phyloP scores from a whole-genome alignment of 1,139 yeast species.

The Geotrichum candidum region DNA sequence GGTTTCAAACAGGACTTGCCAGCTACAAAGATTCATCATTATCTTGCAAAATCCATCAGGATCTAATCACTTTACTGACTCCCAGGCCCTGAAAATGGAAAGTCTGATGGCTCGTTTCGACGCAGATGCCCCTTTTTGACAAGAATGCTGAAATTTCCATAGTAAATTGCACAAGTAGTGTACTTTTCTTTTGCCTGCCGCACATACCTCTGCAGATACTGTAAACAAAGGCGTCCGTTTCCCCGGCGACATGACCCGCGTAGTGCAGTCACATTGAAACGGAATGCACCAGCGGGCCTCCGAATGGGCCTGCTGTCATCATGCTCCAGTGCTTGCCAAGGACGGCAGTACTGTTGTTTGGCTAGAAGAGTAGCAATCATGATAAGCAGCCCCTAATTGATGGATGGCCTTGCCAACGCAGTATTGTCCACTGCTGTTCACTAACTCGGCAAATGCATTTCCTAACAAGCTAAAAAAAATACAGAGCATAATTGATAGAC shows the following conservation, averaged over 20 bases:
- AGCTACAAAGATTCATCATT: too few species aligned
- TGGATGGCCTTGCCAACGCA: neutral
- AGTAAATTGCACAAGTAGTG: neutral
- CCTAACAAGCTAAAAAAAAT: too few species aligned
- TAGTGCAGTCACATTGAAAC: too few species aligned
- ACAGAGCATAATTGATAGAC: too few species aligned
- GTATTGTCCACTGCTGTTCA: neutral
- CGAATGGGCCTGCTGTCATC: too few species aligned
- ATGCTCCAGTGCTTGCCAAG: too few species aligned
- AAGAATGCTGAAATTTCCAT: neutral
- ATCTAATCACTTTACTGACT: neutral
- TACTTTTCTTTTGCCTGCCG: neutral
- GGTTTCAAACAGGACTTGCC: neutral
- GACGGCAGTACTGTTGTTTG: neutral
- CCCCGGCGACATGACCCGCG: too few species aligned
- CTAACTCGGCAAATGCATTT: neutral
- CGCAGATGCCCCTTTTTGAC: neutral
- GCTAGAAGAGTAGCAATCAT: neutral
- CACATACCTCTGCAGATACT: neutral
- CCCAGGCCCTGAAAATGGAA: neutral
- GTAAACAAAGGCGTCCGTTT: neutral
- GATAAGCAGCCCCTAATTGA: neutral
- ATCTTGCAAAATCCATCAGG: too few species aligned
- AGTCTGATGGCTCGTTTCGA: neutral
- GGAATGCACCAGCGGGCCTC: too few species aligned